phyloP scores from a whole-genome alignment of 768 basidiomycete genomes.

The Dendrothele bispora region DNA sequence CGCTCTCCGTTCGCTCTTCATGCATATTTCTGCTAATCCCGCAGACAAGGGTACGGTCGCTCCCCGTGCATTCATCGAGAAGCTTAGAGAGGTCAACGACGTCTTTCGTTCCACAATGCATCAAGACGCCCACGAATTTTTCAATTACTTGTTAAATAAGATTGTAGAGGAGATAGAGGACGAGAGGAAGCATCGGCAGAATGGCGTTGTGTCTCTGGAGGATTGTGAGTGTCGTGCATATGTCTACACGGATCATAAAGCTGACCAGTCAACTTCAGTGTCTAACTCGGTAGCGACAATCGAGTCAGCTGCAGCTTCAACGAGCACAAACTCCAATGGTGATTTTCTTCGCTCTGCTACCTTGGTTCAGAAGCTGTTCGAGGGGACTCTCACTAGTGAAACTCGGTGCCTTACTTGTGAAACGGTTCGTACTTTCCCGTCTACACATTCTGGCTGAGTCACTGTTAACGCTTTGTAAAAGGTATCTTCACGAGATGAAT shows the following conservation, averaged over 20 bases:
- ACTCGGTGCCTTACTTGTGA: conserved; percentile 98
- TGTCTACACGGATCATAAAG: background rate
- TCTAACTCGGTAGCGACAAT: conserved; percentile 60
- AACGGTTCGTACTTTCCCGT: conserved; percentile 58
- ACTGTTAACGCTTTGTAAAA: conserved; percentile 25
- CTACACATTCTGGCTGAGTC: conserved; percentile 6
- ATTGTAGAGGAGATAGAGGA: conserved; percentile 92
- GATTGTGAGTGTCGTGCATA: conserved; percentile 56
- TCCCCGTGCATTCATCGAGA: conserved; percentile 90
- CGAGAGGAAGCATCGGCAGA: conserved; percentile 49
- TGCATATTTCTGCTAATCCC: conserved; percentile 78
- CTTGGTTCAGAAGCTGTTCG: conserved; percentile 89
- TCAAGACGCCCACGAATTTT: conserved; percentile 98
- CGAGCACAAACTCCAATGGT: conserved; percentile 45
- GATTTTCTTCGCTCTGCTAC: conserved; percentile 59
- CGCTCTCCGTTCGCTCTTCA: conserved; percentile 90
- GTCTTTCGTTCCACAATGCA: conserved; percentile 90
- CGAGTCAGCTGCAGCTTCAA: conserved; percentile 42
- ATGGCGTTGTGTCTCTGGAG: conserved; percentile 43
- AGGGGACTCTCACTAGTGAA: conserved; percentile 93
- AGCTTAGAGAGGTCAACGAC: conserved; percentile 91
- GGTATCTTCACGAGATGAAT: conserved; percentile 93
- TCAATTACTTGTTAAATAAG: conserved; percentile 90
- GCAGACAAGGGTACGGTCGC: conserved; percentile 82
- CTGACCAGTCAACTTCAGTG: conserved; percentile 40